These are phyloP conservation scores for Plantago coronopus DNA, from an alignment of 305 asterid genomes.

Conservation along the genomic window DNA sequence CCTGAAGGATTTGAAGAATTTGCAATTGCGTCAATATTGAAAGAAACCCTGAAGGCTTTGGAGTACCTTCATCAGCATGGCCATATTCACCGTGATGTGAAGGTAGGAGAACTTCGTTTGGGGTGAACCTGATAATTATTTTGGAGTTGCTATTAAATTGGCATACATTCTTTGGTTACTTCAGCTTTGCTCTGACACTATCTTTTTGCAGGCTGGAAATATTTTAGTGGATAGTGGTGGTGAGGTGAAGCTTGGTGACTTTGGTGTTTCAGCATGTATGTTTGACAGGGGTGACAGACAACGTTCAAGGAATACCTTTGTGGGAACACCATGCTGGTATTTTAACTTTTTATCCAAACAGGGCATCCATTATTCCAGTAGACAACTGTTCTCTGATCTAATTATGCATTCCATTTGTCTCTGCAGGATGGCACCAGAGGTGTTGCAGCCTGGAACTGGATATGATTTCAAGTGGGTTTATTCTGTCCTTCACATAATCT, in stretches of 20 bases:
- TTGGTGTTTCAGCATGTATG: conserved; percentile 97
- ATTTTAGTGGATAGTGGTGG: conserved; percentile 81
- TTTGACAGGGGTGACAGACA: conserved; percentile 97
- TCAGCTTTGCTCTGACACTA: conserved; percentile 25
- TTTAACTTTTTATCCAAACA: conserved; percentile 14
- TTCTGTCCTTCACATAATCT: conserved; percentile 18
- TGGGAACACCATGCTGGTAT: conserved; percentile 99
- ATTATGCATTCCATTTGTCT: conserved; percentile 20
- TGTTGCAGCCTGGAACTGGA: conserved; percentile 97
- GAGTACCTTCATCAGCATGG: conserved; percentile 92
- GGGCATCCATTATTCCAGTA: conserved; percentile 1
- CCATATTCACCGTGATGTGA: conserved; percentile 96
- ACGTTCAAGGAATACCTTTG: conserved; percentile 94
- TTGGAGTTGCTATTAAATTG: conserved; percentile 17
- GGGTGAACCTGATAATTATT: conserved; percentile 16
- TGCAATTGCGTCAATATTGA: conserved; percentile 78
- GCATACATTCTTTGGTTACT: conserved; percentile 16
- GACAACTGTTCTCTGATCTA: conserved; percentile 7
- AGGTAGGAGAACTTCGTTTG: conserved; percentile 43
- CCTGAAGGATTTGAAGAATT: conserved; percentile 96
- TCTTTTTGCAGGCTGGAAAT: conserved; percentile 77
- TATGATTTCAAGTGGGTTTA: conserved; percentile 91
- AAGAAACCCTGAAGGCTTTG: conserved; percentile 94
- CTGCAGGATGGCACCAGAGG: conserved; percentile 99
- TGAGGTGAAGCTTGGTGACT: conserved; percentile 94